These are phyloP conservation scores for Skeletonema grethae DNA, from an alignment of 108 stramenopile genomes.

Conservation along the genomic window DNA sequence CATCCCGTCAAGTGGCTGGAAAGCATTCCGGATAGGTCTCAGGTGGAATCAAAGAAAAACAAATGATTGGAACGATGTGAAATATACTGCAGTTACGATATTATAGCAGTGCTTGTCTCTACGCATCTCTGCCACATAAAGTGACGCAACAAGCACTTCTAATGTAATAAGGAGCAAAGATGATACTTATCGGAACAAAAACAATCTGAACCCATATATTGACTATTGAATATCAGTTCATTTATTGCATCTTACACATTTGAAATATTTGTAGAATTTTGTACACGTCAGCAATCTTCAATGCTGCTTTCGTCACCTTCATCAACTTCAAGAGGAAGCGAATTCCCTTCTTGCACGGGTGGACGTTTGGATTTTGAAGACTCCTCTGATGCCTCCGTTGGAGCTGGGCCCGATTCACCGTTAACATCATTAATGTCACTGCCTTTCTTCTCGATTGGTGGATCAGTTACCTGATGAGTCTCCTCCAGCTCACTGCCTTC, in stretches of 20 bases:
- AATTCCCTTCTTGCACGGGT: not conserved
- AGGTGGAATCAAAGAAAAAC: constrained; percentile 41
- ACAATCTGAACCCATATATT: not conserved
- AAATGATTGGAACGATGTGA: constrained; percentile 18
- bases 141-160: not conserved
- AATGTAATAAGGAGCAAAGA: not conserved
- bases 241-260: no score
- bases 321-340: not conserved
- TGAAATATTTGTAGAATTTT: not conserved
- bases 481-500: not conserved
- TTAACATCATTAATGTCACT: not conserved
- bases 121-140: no score
- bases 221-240: no score
- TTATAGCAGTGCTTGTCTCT: not conserved
- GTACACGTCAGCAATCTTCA: not conserved
- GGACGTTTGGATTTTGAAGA: not conserved
- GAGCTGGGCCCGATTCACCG: not conserved
- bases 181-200: not conserved
- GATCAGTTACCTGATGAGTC: not conserved
- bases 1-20: constrained; percentile 91
- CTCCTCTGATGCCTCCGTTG: not conserved
- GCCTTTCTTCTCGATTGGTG: not conserved
- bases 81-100: not conserved
- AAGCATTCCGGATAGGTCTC: constrained; percentile 75
- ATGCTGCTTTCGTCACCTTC: not conserved